Conservation (phyloP, 2,329 filamentous ascomycete genomes). For the Incumbomyces delicatus region DNA sequence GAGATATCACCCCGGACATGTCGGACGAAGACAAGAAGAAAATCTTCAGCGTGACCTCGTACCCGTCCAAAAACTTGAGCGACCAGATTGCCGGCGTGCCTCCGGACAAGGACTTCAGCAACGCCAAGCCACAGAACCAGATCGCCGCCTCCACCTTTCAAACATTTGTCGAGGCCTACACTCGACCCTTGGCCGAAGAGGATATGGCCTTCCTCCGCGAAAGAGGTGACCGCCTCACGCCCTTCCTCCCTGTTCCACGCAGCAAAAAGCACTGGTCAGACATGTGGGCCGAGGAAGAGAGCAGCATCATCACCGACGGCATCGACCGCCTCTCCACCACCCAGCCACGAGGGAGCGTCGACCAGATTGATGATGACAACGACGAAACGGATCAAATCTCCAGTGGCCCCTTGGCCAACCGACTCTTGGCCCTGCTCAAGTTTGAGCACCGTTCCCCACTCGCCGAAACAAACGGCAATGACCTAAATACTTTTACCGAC, state of each 20-base stretch:
- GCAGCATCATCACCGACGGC: conserved; percentile 61
- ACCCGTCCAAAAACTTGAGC: conserved; percentile 68
- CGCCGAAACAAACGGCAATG: conserved; percentile 50
- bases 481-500: conserved; percentile 33
- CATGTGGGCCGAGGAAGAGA: conserved; percentile 90
- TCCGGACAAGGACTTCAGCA: conserved; percentile 92
- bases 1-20: conserved; percentile 63
- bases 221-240: conserved; percentile 69
- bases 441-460: conserved; percentile 52
- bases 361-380: conserved; percentile 77
- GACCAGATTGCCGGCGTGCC: conserved; percentile 81
- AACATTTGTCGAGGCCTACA: conserved; percentile 86
- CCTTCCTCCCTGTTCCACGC: conserved; percentile 77
- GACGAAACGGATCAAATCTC: conserved; percentile 83
- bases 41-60: conserved; percentile 78
- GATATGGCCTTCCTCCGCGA: conserved; percentile 89
- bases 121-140: conserved; percentile 83
- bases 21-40: conserved; percentile 73
- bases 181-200: conserved; percentile 81
- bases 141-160: conserved; percentile 89
- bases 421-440: conserved; percentile 69
- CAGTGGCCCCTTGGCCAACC: conserved; percentile 72
- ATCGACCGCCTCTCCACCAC: conserved; percentile 65
- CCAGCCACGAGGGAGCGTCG: conserved; percentile 73
- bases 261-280: conserved; percentile 81